Evolutionary conservation across 495 filamentous ascomycete genomes (phyloP), one percentile per base, ranked within the genome.

Genomic region (Trichoderma parareesei): DNA sequence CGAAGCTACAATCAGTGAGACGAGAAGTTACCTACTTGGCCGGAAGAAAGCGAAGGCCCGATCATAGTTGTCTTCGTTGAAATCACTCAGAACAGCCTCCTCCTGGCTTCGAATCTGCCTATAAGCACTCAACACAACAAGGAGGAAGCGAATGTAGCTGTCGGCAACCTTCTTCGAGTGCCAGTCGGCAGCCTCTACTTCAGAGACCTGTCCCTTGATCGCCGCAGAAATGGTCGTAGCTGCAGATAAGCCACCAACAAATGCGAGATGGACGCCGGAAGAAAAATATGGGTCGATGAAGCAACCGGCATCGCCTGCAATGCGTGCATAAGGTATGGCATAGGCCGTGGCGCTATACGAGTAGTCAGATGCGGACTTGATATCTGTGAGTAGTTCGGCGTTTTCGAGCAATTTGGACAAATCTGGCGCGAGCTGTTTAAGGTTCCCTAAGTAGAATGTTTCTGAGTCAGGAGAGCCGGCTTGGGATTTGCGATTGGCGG

Each of bases 141-240:
- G 62, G 40, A 83, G 63, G 71, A 85, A 85, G 11, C 81, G 76
- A 2, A 78, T 80, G 61, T 83, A 85, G 20, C 75, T 72, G 49
- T 81, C 78, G 1, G 72, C 63, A 0, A 78, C 69, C 65, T 79
- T 80, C 27, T 71, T 76, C 3, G 73, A 70, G 68, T 84, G 81
- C 81, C 81, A 84, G 16, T 71, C 64, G 2, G 72, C 75, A 0
- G 81, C 82, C 13, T 49, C 65, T 0, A 61, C 5, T 67, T 84
- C 80, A 18, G 70, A 68, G 53, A 67, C 72, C 35, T 83, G 67
- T 7, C 79, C 81, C 14, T 66, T 67, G 35, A 67, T 64, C 11
- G 69, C n/a, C 6, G 75, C 75, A 2, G 41, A 18, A 42, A 77
- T 73, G 13, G 75, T 71, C 4, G 65, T 67, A 13, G 79, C 81